phyloP scores from a whole-genome alignment of 768 basidiomycete species.

The Boletellus emodensis region DNA sequence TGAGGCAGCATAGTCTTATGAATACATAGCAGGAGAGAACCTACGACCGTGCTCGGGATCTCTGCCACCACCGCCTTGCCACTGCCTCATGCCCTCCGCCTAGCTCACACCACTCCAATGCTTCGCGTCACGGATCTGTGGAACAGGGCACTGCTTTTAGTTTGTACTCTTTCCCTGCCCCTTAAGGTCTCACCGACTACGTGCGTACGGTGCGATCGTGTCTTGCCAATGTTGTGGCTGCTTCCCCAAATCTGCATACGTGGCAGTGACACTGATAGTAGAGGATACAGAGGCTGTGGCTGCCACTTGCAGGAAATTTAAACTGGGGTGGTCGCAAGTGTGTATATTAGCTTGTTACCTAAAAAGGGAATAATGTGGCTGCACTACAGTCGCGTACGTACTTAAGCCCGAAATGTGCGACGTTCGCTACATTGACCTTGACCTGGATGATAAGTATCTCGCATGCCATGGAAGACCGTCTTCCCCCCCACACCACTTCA shows the following conservation, averaged over 20 bases:
- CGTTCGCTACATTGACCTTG: slow-evolving; percentile 13
- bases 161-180: slow-evolving; percentile 18
- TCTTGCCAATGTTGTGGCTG: slow-evolving; percentile 38
- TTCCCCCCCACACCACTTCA: not conserved
- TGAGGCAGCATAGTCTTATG: slow-evolving; percentile 42
- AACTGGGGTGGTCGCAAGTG: not conserved
- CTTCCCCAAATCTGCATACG: slow-evolving; percentile 2
- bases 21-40: not conserved
- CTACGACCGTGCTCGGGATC: too few relatives aligned
- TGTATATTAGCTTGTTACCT: slow-evolving; percentile 11
- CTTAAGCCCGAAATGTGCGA: slow-evolving; percentile 21
- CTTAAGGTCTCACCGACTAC: slow-evolving; percentile 58
- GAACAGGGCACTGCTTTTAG: too few relatives aligned
- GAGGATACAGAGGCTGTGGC: not conserved
- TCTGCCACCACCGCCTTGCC: too few relatives aligned
- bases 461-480: slow-evolving; percentile 18
- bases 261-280: slow-evolving; percentile 53
- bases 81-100: too few relatives aligned
- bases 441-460: slow-evolving; percentile 14
- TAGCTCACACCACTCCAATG: too few relatives aligned
- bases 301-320: too few relatives aligned
- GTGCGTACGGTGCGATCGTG: slow-evolving; percentile 64
- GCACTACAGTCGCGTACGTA: slow-evolving; percentile 15
- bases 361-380: slow-evolving; percentile 26
- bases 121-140: too few relatives aligned